Evolutionary conservation across 257 asterid species (phyloP).

Genomic region (Solanum tacnaense): DNA sequence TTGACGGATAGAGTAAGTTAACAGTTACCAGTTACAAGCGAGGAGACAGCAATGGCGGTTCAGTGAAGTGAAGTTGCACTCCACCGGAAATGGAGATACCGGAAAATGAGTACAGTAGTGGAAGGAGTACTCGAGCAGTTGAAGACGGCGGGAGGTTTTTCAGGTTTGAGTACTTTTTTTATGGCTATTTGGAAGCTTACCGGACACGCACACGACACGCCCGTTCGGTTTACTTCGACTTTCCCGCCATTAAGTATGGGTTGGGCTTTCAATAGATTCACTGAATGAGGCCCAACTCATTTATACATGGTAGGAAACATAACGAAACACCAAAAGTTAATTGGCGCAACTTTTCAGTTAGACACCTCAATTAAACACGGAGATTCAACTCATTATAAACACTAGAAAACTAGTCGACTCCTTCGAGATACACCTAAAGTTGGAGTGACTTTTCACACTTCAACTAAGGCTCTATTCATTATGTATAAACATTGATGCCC

Average conservation of each 20-base stretch:
- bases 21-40: background rate
- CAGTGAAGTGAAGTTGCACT: background rate
- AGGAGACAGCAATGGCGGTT: background rate
- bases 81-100: background rate
- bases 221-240: constrained; percentile 12
- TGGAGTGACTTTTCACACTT: too few species aligned
- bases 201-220: constrained; percentile 30
- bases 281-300: background rate
- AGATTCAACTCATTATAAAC: background rate
- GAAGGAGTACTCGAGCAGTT: background rate
- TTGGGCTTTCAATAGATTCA: background rate
- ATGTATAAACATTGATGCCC: background rate
- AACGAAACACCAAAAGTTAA: too few species aligned
- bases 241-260: constrained; percentile 48
- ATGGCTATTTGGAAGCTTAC: constrained; percentile 10
- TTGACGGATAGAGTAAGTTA: background rate
- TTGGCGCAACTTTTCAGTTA: background rate
- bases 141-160: background rate
- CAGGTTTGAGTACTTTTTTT: background rate
- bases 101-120: background rate
- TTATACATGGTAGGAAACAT: background rate
- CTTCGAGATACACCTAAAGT: too few species aligned
- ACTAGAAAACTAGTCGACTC: too few species aligned
- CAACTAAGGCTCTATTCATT: background rate
- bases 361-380: too few species aligned